Evolutionary conservation across 2,329 filamentous ascomycete species (phyloP).

Genomic region (Cordyceps militaris): DNA sequence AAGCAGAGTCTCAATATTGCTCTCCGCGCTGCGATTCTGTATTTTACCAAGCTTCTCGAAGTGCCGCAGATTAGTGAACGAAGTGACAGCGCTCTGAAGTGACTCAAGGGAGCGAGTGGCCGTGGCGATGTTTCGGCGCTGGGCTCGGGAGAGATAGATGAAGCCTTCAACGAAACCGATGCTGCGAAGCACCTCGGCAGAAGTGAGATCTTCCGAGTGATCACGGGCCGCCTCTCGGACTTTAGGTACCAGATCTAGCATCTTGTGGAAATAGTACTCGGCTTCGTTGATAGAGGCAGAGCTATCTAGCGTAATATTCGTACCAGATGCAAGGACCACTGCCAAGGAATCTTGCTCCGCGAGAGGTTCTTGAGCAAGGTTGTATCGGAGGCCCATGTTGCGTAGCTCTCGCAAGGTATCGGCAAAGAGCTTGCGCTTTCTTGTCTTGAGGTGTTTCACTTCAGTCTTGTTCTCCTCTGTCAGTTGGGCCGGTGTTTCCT

Average conservation of each 20-base stretch:
- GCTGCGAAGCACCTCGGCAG: slow-evolving; percentile 71
- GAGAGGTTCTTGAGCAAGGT: slow-evolving; percentile 67
- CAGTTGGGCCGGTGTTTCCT: slow-evolving; percentile 72
- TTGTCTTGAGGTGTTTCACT: slow-evolving; percentile 82
- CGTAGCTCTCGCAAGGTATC: slow-evolving; percentile 78
- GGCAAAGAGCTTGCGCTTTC: slow-evolving; percentile 84
- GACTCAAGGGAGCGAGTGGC: slow-evolving; percentile 30
- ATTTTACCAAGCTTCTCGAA: slow-evolving; percentile 24
- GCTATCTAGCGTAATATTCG: slow-evolving; percentile 29
- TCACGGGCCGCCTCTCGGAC: slow-evolving; percentile 61
- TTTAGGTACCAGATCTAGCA: slow-evolving; percentile 64
- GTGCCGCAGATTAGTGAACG: slow-evolving; percentile 22
- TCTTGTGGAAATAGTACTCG: slow-evolving; percentile 71
- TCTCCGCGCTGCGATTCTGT: slow-evolving; percentile 17
- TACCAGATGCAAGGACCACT: slow-evolving; percentile 56
- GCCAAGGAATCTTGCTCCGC: slow-evolving; percentile 66
- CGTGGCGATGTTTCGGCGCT: slow-evolving; percentile 45
- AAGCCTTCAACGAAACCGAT: slow-evolving; percentile 83
- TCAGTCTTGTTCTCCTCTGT: slow-evolving; percentile 80
- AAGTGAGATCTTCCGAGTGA: slow-evolving; percentile 78
- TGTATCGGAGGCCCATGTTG: slow-evolving; percentile 83
- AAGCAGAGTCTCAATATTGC: slow-evolving; percentile 24
- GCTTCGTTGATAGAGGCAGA: slow-evolving; percentile 29
- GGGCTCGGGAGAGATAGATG: slow-evolving; percentile 56
- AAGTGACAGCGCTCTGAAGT: slow-evolving; percentile 31